Evolutionary conservation across 2,329 filamentous ascomycete species (phyloP), one percentile per base, ranked within the genome.

Genomic region (Dactylonectria macrodidyma): DNA sequence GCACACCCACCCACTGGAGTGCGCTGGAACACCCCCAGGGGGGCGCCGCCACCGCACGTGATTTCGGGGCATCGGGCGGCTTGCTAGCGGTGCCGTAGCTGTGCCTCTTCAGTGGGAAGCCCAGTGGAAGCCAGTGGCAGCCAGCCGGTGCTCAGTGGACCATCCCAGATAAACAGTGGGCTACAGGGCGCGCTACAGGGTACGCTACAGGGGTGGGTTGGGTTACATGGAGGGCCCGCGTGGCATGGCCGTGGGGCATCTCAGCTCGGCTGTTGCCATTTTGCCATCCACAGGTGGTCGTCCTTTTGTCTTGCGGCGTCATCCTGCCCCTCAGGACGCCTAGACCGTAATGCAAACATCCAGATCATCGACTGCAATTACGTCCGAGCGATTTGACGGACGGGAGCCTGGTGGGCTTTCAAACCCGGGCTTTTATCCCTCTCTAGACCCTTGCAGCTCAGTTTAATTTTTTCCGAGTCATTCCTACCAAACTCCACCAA

Each of bases 201-300:
- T 56, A 10, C 34, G 24, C 47, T 58, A 63, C 14, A 11, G 66
- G 71, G 59, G 71, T 67, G 71, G 69, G 26, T 30, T 30, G 26
- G 26, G 26, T 30, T 30, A 30, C 26, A 30, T 30, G 26, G 2
- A 30, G 26, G 26, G 60, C 51, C 65, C 70, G 62, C 65, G 66
- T 66, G 65, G 71, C 64, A 71, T 72, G 59, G 47, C 58, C 50
- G 64, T 58, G 59, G 54, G 59, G 54, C 64, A 58, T 55, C 59
- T 58, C 59, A 66, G 59, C 59, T 66, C 22, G 54, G 59, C 58
- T 58, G 54, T 59, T 54, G 19, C 59, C 59, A 58, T 62, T 59
- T 62, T 30, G 26, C 26, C 26, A 30, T 30, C 26, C 26, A 30
- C 26, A 30, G 26, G 26, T 30, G 26, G 26, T 7, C 7, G 26